Base-by-base conservation (phyloP, 345 rosid genomes). In the Boechera divaricarpa region DNA sequence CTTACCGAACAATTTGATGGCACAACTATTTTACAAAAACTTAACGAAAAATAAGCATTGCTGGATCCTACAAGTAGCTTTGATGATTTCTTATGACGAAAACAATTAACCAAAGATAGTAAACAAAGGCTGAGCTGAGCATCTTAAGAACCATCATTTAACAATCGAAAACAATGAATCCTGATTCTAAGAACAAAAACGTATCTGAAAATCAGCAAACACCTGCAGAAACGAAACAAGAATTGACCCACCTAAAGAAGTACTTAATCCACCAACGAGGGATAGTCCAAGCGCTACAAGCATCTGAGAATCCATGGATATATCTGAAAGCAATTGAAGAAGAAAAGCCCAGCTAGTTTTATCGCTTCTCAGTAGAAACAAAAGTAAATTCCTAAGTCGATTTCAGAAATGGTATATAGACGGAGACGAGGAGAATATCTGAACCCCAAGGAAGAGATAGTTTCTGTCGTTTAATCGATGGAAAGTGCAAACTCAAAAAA, bases 301-400 rank as follows among this genome's bases (percentile, higher is more conserved):
- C 74, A 87, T 88, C 81, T 87, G 98, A 49, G 96, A 92, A 73
- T 85, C 98, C 99, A 94, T 92, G 73, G 13, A 56, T 63, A 31
- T 38, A 45, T 54, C 72, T 74, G 31, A 21, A 73, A 28, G 29
- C 28, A 16, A 35, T 33, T 11, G 32, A 63, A 42, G 3, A 35
- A 35, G 38, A 35, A 35, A 6, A 35, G 38, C 7, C 38, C 29
- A 9, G 47, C 67, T 12, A 71, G 2, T 4, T 0, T 38, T 44
- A 36, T 47, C 56, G 67, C 60, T 47, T 36, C 72, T 15, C 65
- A 24, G 39, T 33, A 3, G 12, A 45, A 57, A 15, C 26, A 24
- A 26, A 55, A 44, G 41, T 56, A 6, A 29, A 35, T 76, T 59
- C 41, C 24, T 7, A 56, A 62, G 72, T 41, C 29, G 75, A 59